phyloP scores from a whole-genome alignment of 345 rosid genomes.

The Gossypium australe region DNA sequence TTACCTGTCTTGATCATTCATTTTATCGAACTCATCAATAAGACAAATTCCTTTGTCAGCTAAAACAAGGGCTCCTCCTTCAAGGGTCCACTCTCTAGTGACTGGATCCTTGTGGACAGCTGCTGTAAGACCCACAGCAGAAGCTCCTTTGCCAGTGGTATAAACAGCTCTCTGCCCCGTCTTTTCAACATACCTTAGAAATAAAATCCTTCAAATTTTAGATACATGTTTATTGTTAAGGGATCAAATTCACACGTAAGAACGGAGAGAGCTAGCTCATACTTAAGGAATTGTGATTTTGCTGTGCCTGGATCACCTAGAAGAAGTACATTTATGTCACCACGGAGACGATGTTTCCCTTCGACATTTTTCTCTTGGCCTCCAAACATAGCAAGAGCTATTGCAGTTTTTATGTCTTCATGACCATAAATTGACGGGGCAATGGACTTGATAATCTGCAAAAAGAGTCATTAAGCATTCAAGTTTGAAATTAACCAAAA shows the following conservation, averaged over 20 bases:
- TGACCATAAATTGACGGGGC: conserved; percentile 98
- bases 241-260: not conserved
- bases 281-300: conserved; percentile 96
- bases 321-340: conserved; percentile 91
- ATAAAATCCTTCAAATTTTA: conserved; percentile 14
- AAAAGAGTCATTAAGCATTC: conserved; percentile 1
- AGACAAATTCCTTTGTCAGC: conserved; percentile 97
- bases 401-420: conserved; percentile 94
- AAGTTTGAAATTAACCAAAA: not conserved
- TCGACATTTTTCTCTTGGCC: conserved; percentile 93
- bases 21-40: conserved; percentile 98
- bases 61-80: conserved; percentile 99
- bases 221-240: conserved; percentile 2
- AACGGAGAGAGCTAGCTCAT: conserved; percentile 21
- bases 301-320: conserved; percentile 98
- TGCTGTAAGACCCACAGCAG: conserved; percentile 96
- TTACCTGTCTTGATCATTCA: conserved; percentile 99
- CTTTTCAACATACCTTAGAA: conserved; percentile 81
- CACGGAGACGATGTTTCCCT: conserved; percentile 89
- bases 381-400: conserved; percentile 96
- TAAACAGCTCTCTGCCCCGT: conserved; percentile 99
- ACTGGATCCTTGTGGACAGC: conserved; percentile 99
- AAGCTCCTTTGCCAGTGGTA: conserved; percentile 98
- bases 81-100: conserved; percentile 99
- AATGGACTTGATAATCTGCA: conserved; percentile 85